Base-by-base conservation (phyloP, 2,329 filamentous ascomycete species). In the Fusarium sulawesiense region DNA sequence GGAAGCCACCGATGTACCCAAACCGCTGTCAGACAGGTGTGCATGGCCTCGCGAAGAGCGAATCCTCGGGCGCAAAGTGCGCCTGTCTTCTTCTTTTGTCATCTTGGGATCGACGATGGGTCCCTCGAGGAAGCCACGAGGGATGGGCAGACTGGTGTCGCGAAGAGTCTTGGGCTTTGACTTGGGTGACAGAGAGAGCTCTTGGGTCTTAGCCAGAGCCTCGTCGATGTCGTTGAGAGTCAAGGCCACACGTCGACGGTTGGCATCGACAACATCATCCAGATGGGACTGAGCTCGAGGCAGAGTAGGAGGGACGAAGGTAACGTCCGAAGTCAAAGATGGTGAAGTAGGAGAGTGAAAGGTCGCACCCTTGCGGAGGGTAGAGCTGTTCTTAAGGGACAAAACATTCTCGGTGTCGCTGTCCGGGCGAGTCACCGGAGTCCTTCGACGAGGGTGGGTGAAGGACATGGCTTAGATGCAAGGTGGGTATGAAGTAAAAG, bases 1-100 rank as follows among this genome's bases (percentile, higher is more conserved):
- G 49, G 88, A 92, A 65, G 85, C 87, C 75, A 97, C 86, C 44
- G 94, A 97, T 45, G 93, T 92, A 55, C 94, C 94, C 69, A 98
- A 85, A 56, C 93, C 94, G 78, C 94, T 97, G 82, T 98, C 94
- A 18, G 93, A 96, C 63, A 88, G 49, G 23, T 53, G 23, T 41
- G n/a, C 88, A 81, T 94, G 91, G 76, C 89, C 87, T 76, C 90
- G 86, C 45, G 84, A 85, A 64, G 83, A 82, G 76, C 89, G 86
- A 61, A 85, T 85, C 63, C 86, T 86, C 68, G 86, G 85, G 63
- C 86, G 87, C 68, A 86, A 78, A 42, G 86, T 80, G 66, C 84
- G 84, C 63, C 84, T 81, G 78, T 85, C 84, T 64, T 76, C 76
- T 69, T 84, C 75, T 60, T 77, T 78, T 47, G 79, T 78, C 83